Evolutionary conservation across 1,284 basidiomycete genomes (phyloP), one percentile per base, ranked within the genome.

Genomic region (Moniliophthora roreri): DNA sequence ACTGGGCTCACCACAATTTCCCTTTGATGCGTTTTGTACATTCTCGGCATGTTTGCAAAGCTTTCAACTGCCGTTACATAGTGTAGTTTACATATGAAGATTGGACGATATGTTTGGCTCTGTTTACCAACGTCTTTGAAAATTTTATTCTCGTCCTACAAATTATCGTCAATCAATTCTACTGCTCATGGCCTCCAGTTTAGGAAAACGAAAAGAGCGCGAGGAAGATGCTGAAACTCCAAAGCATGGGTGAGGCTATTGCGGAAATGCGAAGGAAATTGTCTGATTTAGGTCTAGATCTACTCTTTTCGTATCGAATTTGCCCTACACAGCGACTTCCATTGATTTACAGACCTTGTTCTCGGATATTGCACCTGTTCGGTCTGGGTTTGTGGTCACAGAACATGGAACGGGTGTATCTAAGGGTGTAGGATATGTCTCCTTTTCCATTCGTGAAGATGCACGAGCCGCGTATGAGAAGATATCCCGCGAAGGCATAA

Each of bases 341-440:
- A 89, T 87, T 52, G 94, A 98, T 70, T 75, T 99, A 35, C 82
- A 92, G 63, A 95, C 94, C 0, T 81, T 95, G 47, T 98, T 98
- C 75, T 98, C 95, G 13, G 93, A 95, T 67, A 84, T 98, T 58
- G 97, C 95, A 1, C 97, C 96, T 10, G 87, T 99, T 18, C 84
- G 94, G 44, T 89, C 91, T 35, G 96, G 95, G 0, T 99, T 99
- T 66, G 87, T 99, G 1, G 96, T 98, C 10, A 85, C 87, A 3
- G 88, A 93, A 57, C 82, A 81, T 44, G 86, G 84, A 40, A 85
- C 88, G 0, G 89, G 91, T 36, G 80, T 87, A 26, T 95, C 93
- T 3, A 98, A 98, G 68, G 97, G 96, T 61, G 94, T 98, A n/a
- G 96, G 96, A 57, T 99, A 98, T 69, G 93, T 98, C 56, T 89